Evolutionary conservation across 768 basidiomycete species (phyloP).

Genomic region (Thelephora aurantiotincta): DNA sequence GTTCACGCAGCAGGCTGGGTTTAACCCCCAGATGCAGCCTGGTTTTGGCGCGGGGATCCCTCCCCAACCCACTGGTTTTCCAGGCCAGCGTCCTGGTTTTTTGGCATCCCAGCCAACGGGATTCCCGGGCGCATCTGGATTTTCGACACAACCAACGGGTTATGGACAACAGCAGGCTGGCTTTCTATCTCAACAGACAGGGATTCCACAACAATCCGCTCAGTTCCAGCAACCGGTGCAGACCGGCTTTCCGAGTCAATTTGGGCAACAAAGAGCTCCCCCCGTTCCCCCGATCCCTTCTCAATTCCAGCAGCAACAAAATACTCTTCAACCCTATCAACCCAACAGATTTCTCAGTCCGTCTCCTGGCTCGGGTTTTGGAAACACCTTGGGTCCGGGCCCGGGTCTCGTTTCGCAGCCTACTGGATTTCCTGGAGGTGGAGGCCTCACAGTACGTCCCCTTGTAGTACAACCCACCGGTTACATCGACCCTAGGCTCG

Average conservation of each 20-base stretch:
- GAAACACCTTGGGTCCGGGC: slow-evolving; percentile 13
- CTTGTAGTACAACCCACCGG: slow-evolving; percentile 70
- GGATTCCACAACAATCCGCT: slow-evolving; percentile 27
- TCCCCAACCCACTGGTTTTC: slow-evolving; percentile 51
- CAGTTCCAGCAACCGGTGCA: slow-evolving; percentile 19
- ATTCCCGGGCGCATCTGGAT: slow-evolving; percentile 24
- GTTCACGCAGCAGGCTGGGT: slow-evolving; percentile 65
- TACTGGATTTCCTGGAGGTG: slow-evolving; percentile 41
- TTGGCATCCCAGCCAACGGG: slow-evolving; percentile 56
- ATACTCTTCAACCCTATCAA: slow-evolving; percentile 19
- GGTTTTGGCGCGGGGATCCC: slow-evolving; percentile 29
- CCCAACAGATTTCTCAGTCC: slow-evolving; percentile 38
- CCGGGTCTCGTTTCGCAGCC: slow-evolving; percentile 34
- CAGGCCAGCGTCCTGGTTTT: slow-evolving; percentile 25
- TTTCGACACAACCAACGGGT: slow-evolving; percentile 50
- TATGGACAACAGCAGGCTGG: slow-evolving; percentile 15
- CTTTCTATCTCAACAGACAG: slow-evolving; percentile 45
- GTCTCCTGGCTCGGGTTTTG: slow-evolving; percentile 32
- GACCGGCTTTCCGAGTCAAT: slow-evolving; percentile 18
- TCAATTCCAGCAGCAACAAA: slow-evolving; percentile 42
- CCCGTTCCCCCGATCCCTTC: slow-evolving; percentile 52
- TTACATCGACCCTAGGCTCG: slow-evolving; percentile 68
- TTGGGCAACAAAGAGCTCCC: slow-evolving; percentile 34
- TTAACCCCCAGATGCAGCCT: slow-evolving; percentile 32
- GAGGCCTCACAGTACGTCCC: slow-evolving; percentile 16